A percentile compares a stretch with the other conserved stretches of the same genome.
phyloP scores from a whole-genome alignment of 2,329 filamentous ascomycete genomes.

The Phaeomoniella chlamydospora region DNA sequence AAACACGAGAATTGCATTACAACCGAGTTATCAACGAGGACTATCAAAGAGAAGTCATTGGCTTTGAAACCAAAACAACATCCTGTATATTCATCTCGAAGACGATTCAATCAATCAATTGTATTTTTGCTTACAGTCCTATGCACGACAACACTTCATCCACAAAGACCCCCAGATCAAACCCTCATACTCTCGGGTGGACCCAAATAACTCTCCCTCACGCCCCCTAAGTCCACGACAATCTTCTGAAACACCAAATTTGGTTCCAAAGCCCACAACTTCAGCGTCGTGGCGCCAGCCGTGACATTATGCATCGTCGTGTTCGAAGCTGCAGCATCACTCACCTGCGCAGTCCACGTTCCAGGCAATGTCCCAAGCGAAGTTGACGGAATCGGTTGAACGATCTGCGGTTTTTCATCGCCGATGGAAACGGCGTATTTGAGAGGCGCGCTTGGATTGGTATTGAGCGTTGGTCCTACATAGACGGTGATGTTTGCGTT shows the following conservation, averaged over 20 bases:
- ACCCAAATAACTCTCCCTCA: slow-evolving; percentile 39
- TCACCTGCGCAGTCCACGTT: slow-evolving; percentile 7
- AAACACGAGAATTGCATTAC: too few species aligned
- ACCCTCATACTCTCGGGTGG: slow-evolving; percentile 34
- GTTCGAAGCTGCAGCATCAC: slow-evolving; percentile 7
- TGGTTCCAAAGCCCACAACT: slow-evolving; percentile 37
- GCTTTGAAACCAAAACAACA: too few species aligned
- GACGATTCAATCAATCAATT: too few species aligned
- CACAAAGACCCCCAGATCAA: too few species aligned
- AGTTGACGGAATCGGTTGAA: slow-evolving; percentile 23
- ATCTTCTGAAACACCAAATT: slow-evolving; percentile 43
- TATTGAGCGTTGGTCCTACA: slow-evolving; percentile 32
- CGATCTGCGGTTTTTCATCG: slow-evolving; percentile 19
- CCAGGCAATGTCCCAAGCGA: slow-evolving; percentile 5
- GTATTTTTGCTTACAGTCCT: too few species aligned
- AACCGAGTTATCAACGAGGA: too few species aligned
- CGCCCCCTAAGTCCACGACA: slow-evolving; percentile 40
- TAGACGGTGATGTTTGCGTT: slow-evolving; percentile 24
- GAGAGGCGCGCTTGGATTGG: slow-evolving; percentile 33
- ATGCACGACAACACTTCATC: too few species aligned
- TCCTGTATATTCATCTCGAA: too few species aligned
- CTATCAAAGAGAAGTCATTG: too few species aligned
- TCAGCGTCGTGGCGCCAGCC: slow-evolving; percentile 33
- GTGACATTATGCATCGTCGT: slow-evolving; percentile 29
- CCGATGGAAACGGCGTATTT: slow-evolving; percentile 36